Base-by-base conservation (phyloP, 2,329 filamentous ascomycete species). In the Chrysoporthe deuterocubensis region DNA sequence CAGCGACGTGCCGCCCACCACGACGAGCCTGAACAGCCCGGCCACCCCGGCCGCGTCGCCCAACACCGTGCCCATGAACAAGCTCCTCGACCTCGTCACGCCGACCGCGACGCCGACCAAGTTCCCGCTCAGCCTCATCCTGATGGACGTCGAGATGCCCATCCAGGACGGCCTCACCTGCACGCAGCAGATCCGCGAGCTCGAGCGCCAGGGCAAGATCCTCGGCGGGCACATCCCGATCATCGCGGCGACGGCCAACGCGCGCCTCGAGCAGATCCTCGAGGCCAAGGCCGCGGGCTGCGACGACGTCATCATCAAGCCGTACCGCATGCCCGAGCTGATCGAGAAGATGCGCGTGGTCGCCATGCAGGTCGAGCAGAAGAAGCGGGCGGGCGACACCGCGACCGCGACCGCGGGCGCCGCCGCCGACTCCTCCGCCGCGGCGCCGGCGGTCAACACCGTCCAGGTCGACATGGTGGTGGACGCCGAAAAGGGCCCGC, bases 81-180 rank as follows among this genome's bases (percentile, higher is more conserved):
- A 18, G 4, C 50, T 21, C 18, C 57, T n/a, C 58, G 66, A 70
- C 14, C 42, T 65, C 34, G 18, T 60, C 43, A 68, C 65, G 8
- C 58, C 62, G 4, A 58, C 64, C 2, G 44, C 64, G 6, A 64
- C 66, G 34, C 58, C 61, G 44, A 61, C 56, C 18, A 71, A 68
- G 26, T 79, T 83, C 37, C 78, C 81, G 1, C 78, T 90, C 34
- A 86, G 86, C 62, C 81, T 92, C 4, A 86, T 93, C 21, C 81
- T 93, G 26, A 93, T 93, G 90, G 91, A 93, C 73, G 88, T 92
- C 72, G 89, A 92, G 74, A 92, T 93, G 90, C 90, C 90, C 1
- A 79, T 92, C 18, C 90, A 91, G 82, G 89, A 92, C 72, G 91
- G 91, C 0, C 79, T 91, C 67, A 87, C 88, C 1, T 91, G 90